Percentiles rank a stretch among this genome's conserved stretches.
Conservation (phyloP, 345 rosid genomes). For the Eucalyptus paniculata region DNA sequence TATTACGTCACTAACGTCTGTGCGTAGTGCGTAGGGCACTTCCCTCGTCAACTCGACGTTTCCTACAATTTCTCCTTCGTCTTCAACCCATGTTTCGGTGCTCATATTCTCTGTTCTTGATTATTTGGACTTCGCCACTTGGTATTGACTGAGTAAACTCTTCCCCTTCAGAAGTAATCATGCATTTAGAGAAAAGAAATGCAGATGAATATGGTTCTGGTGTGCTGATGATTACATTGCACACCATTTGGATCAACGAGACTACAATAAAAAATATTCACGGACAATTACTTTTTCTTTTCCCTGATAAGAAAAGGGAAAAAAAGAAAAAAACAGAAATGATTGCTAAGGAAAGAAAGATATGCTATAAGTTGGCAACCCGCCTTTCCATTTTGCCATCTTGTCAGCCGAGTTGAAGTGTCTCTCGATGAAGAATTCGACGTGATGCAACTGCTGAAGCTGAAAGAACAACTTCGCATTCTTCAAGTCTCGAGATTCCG, state of each 20-base stretch:
- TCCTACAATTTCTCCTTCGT: neutral
- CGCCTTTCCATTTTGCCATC: neutral
- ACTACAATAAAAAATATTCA: neutral
- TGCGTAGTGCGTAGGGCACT: neutral
- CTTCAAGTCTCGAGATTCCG: neutral
- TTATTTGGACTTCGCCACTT: neutral
- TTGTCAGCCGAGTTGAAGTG: neutral
- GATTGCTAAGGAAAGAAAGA: neutral
- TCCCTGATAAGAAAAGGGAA: neutral
- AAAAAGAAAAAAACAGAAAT: too few relatives aligned
- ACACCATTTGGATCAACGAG: neutral
- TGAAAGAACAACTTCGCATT: neutral
- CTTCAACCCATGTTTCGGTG: neutral
- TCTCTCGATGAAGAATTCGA: neutral
- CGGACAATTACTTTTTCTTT: neutral
- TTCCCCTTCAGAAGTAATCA: neutral
- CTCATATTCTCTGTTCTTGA: neutral
- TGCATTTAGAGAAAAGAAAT: neutral
- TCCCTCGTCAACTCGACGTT: neutral
- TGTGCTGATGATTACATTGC: neutral
- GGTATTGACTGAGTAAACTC: neutral
- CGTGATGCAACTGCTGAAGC: neutral
- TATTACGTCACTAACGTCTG: neutral
- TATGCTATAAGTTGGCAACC: neutral
- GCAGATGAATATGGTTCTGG: neutral